These are phyloP conservation scores for Eucalyptus pauciflora DNA, from an alignment of 345 rosid species.

Conservation along the genomic window DNA sequence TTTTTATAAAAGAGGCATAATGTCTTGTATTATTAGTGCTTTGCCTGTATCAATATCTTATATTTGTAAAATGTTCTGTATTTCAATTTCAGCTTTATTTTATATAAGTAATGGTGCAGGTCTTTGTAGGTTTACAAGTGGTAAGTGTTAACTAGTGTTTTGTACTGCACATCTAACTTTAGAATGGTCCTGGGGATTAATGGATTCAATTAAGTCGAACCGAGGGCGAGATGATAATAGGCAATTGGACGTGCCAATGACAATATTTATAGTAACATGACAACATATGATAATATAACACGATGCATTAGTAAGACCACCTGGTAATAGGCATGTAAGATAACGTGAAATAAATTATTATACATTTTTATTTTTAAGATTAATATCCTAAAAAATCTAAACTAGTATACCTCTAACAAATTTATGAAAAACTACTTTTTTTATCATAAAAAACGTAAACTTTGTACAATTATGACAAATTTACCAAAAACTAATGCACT, in stretches of 20 bases:
- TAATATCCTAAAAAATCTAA: no score
- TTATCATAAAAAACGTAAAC: no score
- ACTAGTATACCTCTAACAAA: fast-evolving
- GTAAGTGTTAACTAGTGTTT: background rate
- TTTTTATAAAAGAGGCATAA: background rate
- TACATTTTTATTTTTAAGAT: background rate
- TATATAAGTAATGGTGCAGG: background rate
- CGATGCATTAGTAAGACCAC: background rate
- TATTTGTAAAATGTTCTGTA: background rate
- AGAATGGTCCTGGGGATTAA: background rate
- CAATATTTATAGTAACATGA: background rate
- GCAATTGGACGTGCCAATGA: background rate
- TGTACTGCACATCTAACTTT: background rate
- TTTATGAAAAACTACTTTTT: no score
- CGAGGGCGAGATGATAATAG: background rate
- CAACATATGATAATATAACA: background rate
- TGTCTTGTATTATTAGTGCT: background rate
- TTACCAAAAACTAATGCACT: no score
- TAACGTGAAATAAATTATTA: background rate
- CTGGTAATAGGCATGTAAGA: background rate
- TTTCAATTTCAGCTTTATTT: background rate
- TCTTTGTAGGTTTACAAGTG: background rate
- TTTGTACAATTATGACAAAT: no score
- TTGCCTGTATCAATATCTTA: background rate
- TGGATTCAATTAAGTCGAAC: background rate